A percentile compares a stretch with the other conserved stretches of the same genome.
phyloP scores from a whole-genome alignment of 2,329 filamentous ascomycete species.

The Elsinoe perseae region DNA sequence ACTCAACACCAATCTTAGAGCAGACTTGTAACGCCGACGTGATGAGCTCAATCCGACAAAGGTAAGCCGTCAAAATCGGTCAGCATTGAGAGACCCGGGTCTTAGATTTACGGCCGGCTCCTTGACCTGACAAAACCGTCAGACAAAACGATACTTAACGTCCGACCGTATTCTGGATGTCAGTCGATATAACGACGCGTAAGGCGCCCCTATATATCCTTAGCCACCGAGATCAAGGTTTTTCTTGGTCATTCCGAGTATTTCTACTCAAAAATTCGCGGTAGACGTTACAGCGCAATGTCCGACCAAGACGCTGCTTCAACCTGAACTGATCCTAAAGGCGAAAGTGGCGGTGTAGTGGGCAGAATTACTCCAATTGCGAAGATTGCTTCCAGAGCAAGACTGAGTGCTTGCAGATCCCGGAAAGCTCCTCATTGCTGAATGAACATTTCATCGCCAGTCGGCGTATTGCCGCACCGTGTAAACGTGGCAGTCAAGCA shows the following conservation, averaged over 20 bases:
- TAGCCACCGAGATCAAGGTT: not conserved
- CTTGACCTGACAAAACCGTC: not conserved
- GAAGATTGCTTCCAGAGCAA: no score
- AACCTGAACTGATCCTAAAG: no score
- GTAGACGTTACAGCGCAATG: no score
- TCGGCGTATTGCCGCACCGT: not conserved
- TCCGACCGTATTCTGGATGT: not conserved
- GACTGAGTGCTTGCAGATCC: not conserved
- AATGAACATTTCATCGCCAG: not conserved
- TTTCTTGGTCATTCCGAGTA: not conserved
- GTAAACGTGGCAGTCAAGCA: not conserved
- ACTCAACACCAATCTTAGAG: not conserved
- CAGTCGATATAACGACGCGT: not conserved
- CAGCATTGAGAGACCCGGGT: not conserved
- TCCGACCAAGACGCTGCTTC: no score
- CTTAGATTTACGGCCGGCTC: not conserved
- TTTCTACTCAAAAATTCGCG: no score
- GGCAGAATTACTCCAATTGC: no score
- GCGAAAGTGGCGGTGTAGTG: no score
- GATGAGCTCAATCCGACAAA: not conserved
- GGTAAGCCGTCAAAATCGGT: not conserved
- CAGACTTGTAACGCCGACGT: not conserved
- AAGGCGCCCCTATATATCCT: not conserved
- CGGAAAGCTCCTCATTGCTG: not conserved
- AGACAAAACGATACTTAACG: not conserved